These are phyloP conservation scores for Extremus antarcticus DNA, from an alignment of 495 filamentous ascomycete species.

Conservation along the genomic window DNA sequence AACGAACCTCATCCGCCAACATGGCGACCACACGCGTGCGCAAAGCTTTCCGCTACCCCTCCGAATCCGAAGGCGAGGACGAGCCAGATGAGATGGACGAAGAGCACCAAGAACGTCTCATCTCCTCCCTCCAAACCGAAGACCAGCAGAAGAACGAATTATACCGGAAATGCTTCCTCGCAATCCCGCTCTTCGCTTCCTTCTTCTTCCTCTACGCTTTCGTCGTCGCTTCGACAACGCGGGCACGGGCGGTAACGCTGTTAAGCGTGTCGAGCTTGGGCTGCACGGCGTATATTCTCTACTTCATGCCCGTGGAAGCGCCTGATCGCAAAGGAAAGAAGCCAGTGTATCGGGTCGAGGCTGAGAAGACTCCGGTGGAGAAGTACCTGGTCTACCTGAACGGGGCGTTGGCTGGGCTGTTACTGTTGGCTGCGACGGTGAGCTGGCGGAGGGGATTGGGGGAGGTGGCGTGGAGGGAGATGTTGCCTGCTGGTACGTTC, in stretches of 20 bases:
- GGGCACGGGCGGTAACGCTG: constrained; percentile 35
- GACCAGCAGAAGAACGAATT: constrained; percentile 48
- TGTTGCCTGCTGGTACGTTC: constrained; percentile 23
- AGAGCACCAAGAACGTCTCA: constrained; percentile 58
- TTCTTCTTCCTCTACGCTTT: constrained; percentile 45
- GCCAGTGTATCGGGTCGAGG: constrained; percentile 10
- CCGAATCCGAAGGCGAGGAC: constrained; percentile 22
- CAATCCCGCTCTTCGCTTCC: constrained; percentile 42
- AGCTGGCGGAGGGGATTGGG: constrained; percentile 8
- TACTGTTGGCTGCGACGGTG: constrained; percentile 6
- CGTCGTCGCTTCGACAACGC: constrained; percentile 23
- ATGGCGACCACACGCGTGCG: constrained; percentile 25
- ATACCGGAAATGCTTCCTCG: constrained; percentile 50
- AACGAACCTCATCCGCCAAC: no score
- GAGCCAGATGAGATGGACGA: constrained; percentile 28
- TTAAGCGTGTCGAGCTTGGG: constrained; percentile 49
- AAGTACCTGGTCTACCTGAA: constrained; percentile 41
- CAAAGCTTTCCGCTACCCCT: constrained; percentile 28
- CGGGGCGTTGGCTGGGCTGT: constrained; percentile 28
- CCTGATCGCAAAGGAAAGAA: constrained; percentile 11
- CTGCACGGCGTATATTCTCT: constrained; percentile 44
- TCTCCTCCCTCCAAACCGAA: constrained; percentile 43
- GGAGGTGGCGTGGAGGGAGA: constrained; percentile 13
- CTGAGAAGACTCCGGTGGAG: constrained; percentile 29
- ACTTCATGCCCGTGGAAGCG: constrained; percentile 32